phyloP scores from a whole-genome alignment of 192 early-diverging fungal genomes.

The Umbelopsis isabellina region DNA sequence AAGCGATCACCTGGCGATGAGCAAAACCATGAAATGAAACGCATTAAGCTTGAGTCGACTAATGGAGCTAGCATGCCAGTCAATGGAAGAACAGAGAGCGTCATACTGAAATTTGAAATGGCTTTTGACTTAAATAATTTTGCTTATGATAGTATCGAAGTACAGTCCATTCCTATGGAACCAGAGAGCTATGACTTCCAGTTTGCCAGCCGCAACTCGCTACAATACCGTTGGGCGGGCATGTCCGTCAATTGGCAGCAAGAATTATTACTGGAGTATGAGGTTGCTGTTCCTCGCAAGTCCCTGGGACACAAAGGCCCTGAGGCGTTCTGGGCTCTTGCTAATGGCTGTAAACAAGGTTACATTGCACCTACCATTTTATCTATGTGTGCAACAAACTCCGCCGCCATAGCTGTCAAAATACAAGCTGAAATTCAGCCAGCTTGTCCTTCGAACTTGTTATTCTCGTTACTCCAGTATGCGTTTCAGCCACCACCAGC shows the following conservation, averaged over 20 bases:
- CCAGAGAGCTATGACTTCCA: neutral
- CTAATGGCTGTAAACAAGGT: neutral
- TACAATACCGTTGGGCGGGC: constrained; percentile 3
- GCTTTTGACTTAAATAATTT: neutral
- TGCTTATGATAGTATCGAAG: neutral
- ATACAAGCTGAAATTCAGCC: neutral
- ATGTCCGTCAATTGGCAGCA: neutral
- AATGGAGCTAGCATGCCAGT: neutral
- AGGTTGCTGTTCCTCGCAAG: neutral
- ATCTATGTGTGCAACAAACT: neutral
- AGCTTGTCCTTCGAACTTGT: neutral
- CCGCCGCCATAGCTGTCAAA: neutral
- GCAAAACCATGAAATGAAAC: neutral
- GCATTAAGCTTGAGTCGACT: neutral
- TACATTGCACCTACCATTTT: neutral
- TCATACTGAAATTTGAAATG: neutral
- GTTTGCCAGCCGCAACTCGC: neutral
- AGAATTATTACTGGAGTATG: neutral
- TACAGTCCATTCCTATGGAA: neutral
- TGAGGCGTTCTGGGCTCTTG: constrained; percentile 7
- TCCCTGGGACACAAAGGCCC: neutral
- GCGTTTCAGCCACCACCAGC: constrained; percentile 4
- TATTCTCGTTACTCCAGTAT: constrained; percentile 1
- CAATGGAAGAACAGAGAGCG: neutral
- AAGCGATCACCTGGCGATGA: neutral